Evolutionary conservation across 2,329 filamentous ascomycete species (phyloP).

Genomic region (Madurella fahalii): DNA sequence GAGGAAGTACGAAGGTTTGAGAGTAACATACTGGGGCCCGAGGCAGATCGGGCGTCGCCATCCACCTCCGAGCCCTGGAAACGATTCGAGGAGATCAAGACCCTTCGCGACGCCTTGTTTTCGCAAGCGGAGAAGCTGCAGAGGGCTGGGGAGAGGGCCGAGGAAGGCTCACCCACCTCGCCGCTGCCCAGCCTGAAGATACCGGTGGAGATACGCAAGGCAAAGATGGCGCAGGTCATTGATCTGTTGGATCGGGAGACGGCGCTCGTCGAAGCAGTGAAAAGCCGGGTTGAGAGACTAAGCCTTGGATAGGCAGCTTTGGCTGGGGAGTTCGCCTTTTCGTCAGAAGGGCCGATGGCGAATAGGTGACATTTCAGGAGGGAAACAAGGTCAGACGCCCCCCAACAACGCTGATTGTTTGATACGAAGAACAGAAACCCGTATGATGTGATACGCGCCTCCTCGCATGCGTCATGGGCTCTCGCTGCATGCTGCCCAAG

Average conservation of each 20-base stretch:
- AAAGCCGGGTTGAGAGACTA: slow-evolving; percentile 57
- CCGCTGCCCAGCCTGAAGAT: slow-evolving; percentile 46
- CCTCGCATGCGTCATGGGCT: not conserved
- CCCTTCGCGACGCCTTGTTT: slow-evolving; percentile 49
- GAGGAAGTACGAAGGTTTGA: slow-evolving; percentile 39
- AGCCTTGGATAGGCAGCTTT: slow-evolving; percentile 30
- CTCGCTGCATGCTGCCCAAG: not conserved
- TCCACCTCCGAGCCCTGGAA: slow-evolving; percentile 44
- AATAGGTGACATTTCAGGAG: not conserved
- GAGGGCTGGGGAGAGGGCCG: slow-evolving; percentile 27
- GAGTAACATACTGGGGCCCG: slow-evolving; percentile 39
- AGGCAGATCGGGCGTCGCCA: slow-evolving; percentile 11
- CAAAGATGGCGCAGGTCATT: slow-evolving; percentile 62
- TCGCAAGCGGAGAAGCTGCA: slow-evolving; percentile 47
- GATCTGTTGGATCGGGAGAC: slow-evolving; percentile 61
- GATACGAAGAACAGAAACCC: slow-evolving; percentile 14
- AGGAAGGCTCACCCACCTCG: slow-evolving; percentile 27
- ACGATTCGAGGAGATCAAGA: slow-evolving; percentile 54
- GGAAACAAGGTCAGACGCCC: slow-evolving; percentile 3
- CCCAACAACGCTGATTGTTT: slow-evolving; percentile 1
- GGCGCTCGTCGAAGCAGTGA: slow-evolving; percentile 64
- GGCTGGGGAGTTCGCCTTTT: not conserved
- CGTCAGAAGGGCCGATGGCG: not conserved
- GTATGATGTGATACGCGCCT: slow-evolving; percentile 20
- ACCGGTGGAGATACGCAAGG: slow-evolving; percentile 56